These are phyloP conservation scores for Pythium utonaiense DNA, from an alignment of 352 stramenopile species.

Conservation along the genomic window DNA sequence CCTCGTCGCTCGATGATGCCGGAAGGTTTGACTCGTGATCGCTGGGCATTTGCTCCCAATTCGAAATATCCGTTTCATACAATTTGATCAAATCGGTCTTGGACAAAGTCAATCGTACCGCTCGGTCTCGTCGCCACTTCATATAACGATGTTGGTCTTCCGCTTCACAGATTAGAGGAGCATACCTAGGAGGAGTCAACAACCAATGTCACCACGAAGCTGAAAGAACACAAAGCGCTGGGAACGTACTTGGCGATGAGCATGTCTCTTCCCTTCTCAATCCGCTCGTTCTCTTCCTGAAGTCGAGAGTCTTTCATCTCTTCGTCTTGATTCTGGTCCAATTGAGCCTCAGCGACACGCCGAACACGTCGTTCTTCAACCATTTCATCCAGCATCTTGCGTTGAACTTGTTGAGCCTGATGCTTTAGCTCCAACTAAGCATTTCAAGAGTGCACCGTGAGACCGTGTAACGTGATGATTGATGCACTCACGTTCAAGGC, in stretches of 20 bases:
- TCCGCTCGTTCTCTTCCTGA: background rate
- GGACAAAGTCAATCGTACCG: slow-evolving; percentile 35
- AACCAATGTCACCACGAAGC: too few species aligned
- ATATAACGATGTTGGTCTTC: slow-evolving; percentile 49
- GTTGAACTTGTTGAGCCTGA: background rate
- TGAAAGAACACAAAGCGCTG: too few species aligned
- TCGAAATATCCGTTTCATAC: slow-evolving; percentile 22
- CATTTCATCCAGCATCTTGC: slow-evolving; percentile 1
- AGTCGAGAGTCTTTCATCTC: background rate
- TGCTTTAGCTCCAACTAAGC: slow-evolving; percentile 9
- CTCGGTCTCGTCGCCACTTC: slow-evolving; percentile 50
- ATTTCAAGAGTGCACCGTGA: too few species aligned
- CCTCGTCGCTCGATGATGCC: background rate
- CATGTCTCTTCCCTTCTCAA: slow-evolving; percentile 8
- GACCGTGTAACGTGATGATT: too few species aligned
- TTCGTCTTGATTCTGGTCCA: background rate
- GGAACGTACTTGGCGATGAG: slow-evolving; percentile 18
- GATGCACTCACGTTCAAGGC: too few species aligned
- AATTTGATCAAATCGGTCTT: slow-evolving; percentile 32
- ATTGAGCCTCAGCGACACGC: background rate
- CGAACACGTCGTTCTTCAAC: background rate
- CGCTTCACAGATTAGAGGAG: slow-evolving; percentile 28
- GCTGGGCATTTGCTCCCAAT: background rate
- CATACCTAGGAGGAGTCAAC: slow-evolving; percentile 36
- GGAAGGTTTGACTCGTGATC: background rate